Evolutionary conservation across 75 land plant species (phyloP).

Genomic region (Picea sitchensis): DNA sequence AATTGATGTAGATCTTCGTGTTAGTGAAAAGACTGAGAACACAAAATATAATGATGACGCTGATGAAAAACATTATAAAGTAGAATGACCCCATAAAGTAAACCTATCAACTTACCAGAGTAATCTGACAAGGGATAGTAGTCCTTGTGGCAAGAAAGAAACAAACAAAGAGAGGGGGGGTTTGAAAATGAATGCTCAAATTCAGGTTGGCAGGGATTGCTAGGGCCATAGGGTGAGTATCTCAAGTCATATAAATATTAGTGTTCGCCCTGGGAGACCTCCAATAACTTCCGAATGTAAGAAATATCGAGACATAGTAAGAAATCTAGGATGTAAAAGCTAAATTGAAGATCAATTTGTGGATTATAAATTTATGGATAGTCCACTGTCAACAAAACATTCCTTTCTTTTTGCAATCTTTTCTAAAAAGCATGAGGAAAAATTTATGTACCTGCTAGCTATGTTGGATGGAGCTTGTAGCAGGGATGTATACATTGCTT

Average conservation of each 20-base stretch:
- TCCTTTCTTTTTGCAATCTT: not conserved
- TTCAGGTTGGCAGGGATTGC: not conserved
- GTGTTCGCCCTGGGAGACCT: conserved; percentile 10
- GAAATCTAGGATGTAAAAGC: not conserved
- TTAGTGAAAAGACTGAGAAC: not conserved
- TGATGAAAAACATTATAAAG: not conserved
- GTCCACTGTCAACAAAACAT: not conserved
- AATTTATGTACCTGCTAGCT: not conserved
- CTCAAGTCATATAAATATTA: not conserved
- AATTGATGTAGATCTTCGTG: not conserved
- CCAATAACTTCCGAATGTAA: not conserved
- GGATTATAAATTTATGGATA: not conserved
- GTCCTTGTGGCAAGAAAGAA: too few relatives aligned
- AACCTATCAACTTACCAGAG: not conserved
- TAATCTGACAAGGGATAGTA: too few relatives aligned
- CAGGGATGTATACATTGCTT: not conserved
- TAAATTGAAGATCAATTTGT: not conserved
- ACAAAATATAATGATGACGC: too few relatives aligned
- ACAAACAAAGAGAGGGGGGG: too few relatives aligned
- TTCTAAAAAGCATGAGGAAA: not conserved
- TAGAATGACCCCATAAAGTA: not conserved
- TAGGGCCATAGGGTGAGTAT: not conserved
- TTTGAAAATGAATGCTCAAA: not conserved
- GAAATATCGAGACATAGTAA: not conserved
- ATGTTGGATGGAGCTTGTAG: not conserved